Evolutionary conservation across 2,329 filamentous ascomycete genomes (phyloP), one percentile per base, ranked within the genome.

Genomic region (Aspergillus fumigatiaffinis): DNA sequence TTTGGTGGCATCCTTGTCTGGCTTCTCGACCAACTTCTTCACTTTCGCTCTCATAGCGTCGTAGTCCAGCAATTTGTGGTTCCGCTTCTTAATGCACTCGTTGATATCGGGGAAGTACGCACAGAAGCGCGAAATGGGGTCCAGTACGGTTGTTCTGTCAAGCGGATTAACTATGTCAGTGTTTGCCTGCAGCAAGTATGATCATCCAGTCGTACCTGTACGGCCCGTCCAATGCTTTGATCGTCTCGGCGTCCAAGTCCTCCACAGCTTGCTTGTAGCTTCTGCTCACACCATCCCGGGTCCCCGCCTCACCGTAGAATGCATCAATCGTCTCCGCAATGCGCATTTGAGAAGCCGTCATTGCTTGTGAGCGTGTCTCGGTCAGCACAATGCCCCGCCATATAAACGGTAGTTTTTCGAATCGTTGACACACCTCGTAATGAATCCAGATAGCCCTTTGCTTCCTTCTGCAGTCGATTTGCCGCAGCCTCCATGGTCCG

Each of bases 301-400:
- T 92, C 52, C 95, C 95, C 1, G 92, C 88, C 73, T 99, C 94
- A 55, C 94, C 94, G 78, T 99, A 99, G 77, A 99, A 99, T 44
- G 94, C 94, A 78, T 99, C 94, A 76, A 99, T 99, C 21, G 94
- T 99, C 77, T 99, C 94, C 63, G 94, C 94, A 75, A 99, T 97
- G 71, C 93, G 89, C 93, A 48, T 23, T n/a, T 26, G 25, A 23
- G 20, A 46, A 41, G 29, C 12, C 47, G 41, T 23, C 51, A 48
- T 44, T 35, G 21, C 32, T 51, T 21, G 28, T 17, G 14, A 51
- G 50, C 20, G 20, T 41, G 32, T 12, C 21, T 21, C 5, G 21
- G 29, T 51, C 29, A 41, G 12, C 29, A 28, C 21, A 10, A 41
- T 9, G 20, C 20, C n/a, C 20, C 10, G 35, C 21, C 29, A 12